A percentile compares a stretch with the other conserved stretches of the same genome.
Evolutionary conservation across 2,329 filamentous ascomycete species (phyloP).

Genomic region (Penicillium fuscoglaucum): DNA sequence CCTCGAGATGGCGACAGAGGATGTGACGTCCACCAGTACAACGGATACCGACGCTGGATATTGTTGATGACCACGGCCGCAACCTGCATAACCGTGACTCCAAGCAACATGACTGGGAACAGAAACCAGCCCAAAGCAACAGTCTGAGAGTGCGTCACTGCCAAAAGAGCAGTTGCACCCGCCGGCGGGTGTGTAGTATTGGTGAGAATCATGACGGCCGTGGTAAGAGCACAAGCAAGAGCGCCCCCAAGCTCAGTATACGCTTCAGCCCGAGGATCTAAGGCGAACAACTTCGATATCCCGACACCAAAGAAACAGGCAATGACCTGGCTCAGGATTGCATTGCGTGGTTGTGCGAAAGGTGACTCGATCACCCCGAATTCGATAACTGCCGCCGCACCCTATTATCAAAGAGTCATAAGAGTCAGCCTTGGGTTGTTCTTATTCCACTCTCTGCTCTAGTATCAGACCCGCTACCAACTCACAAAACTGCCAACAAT

Average conservation of each 20-base stretch:
- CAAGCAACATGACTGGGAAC: slow-evolving; percentile 63
- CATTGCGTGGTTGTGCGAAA: slow-evolving; percentile 70
- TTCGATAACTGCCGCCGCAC: slow-evolving; percentile 72
- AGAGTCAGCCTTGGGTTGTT: slow-evolving; percentile 1
- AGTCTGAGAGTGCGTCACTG: slow-evolving; percentile 55
- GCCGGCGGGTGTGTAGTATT: slow-evolving; percentile 73
- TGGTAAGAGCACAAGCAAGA: slow-evolving; percentile 64
- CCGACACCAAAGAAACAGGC: slow-evolving; percentile 61
- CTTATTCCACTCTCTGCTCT: background rate
- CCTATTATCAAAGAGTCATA: slow-evolving; percentile 45
- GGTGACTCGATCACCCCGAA: slow-evolving; percentile 72
- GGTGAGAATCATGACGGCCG: slow-evolving; percentile 66
- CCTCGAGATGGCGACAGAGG: slow-evolving; percentile 21
- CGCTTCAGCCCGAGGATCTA: slow-evolving; percentile 49
- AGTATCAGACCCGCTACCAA: slow-evolving; percentile 18
- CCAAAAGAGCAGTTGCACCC: slow-evolving; percentile 70
- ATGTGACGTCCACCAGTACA: slow-evolving; percentile 63
- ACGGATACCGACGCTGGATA: slow-evolving; percentile 63
- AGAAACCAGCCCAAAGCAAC: slow-evolving; percentile 65
- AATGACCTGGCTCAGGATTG: slow-evolving; percentile 66
- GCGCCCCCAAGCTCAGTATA: slow-evolving; percentile 66
- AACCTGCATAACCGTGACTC: slow-evolving; percentile 60
- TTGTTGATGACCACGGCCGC: slow-evolving; percentile 69
- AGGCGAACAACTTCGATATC: slow-evolving; percentile 65
- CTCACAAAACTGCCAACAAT: slow-evolving; percentile 71